These are phyloP conservation scores for Candida pini DNA, from an alignment of 805 yeast genomes.

Conservation along the genomic window DNA sequence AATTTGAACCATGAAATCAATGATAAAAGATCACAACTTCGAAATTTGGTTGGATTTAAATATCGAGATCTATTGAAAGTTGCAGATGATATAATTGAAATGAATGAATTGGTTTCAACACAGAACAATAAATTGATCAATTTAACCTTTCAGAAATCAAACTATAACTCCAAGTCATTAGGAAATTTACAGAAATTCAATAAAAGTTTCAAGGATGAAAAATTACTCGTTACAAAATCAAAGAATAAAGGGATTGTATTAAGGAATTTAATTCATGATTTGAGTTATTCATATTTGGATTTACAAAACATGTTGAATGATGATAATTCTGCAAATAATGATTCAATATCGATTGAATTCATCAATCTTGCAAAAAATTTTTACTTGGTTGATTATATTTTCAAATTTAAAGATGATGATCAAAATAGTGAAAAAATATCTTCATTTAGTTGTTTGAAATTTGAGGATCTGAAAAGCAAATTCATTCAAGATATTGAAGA, in stretches of 20 bases:
- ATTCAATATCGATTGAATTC: slow-evolving; percentile 13
- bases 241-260: slow-evolving; percentile 16
- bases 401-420: too few relatives aligned
- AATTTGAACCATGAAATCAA: slow-evolving; percentile 18
- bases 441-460: slow-evolving; percentile 13
- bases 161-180: slow-evolving; percentile 19
- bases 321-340: slow-evolving; percentile 6
- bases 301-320: slow-evolving; percentile 9
- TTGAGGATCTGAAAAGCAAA: slow-evolving; percentile 10
- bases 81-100: slow-evolving; percentile 32
- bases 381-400: slow-evolving; percentile 19
- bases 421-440: slow-evolving; percentile 9
- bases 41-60: slow-evolving; percentile 29
- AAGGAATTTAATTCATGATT: slow-evolving; percentile 23
- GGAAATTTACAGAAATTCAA: slow-evolving; percentile 19
- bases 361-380: slow-evolving; percentile 21
- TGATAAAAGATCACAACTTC: slow-evolving; percentile 20
- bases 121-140: slow-evolving; percentile 24
- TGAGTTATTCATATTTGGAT: slow-evolving; percentile 15
- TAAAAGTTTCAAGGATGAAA: slow-evolving; percentile 1
- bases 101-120: slow-evolving; percentile 23
- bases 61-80: slow-evolving; percentile 31
- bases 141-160: slow-evolving; percentile 25
- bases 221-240: slow-evolving; percentile 6
- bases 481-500: slow-evolving; percentile 15